phyloP scores from a whole-genome alignment of 2,329 filamentous ascomycete species.

The Alternaria sp. region DNA sequence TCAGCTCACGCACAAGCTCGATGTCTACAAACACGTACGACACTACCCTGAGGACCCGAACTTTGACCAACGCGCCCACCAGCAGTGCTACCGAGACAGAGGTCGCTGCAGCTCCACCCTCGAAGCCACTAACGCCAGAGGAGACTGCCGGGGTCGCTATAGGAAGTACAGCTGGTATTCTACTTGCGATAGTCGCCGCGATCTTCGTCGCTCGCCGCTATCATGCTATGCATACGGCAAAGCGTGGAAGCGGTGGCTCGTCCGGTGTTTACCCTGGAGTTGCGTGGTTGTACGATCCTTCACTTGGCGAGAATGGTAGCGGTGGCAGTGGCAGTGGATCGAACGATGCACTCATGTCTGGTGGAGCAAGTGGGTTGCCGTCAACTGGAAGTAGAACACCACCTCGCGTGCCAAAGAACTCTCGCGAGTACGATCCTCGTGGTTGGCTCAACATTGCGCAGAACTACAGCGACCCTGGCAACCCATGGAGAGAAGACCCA shows the following conservation, averaged over 20 bases:
- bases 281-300: constrained; percentile 35
- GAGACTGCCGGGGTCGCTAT: constrained; percentile 47
- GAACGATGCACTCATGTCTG: constrained; percentile 35
- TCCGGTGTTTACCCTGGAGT: constrained; percentile 34
- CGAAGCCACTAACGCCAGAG: constrained; percentile 27
- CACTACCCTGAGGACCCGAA: background rate
- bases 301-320: constrained; percentile 8
- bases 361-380: constrained; percentile 18
- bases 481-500: background rate
- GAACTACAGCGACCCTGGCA: constrained; percentile 17
- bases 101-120: constrained; percentile 15
- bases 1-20: background rate
- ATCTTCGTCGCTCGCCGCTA: constrained; percentile 43
- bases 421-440: constrained; percentile 2
- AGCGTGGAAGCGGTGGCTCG: constrained; percentile 22
- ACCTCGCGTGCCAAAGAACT: constrained; percentile 6
- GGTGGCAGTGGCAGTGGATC: constrained; percentile 1
- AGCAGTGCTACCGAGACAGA: constrained; percentile 16
- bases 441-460: constrained; percentile 8
- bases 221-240: constrained; percentile 23
- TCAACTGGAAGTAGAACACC: background rate
- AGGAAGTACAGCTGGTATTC: constrained; percentile 39
- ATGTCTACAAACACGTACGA: background rate
- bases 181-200: constrained; percentile 43
- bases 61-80: constrained; percentile 11